Base-by-base conservation (phyloP, 2,329 filamentous ascomycete genomes). In the Fusarium avenaceum region DNA sequence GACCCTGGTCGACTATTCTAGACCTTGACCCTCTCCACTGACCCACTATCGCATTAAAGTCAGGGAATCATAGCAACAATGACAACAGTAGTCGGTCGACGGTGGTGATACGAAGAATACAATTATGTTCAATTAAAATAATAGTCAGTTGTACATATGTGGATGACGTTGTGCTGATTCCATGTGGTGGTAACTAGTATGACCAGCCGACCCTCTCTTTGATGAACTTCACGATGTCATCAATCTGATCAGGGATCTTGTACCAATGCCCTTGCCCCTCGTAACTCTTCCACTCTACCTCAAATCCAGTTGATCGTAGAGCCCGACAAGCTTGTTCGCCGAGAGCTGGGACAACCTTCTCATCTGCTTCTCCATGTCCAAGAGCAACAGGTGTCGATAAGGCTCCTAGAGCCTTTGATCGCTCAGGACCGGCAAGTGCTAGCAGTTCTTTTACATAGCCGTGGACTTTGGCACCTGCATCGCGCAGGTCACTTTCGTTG, bases 211-310 rank as follows among this genome's bases (percentile, higher is more conserved):
- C 40, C 5, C 38, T 54, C 2, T 20, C 1, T 17, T 3, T 40
- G 4, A 78, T 67, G 44, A 82, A 83, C 0, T 69, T 45, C 9
- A 79, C 66, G 48, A 84, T 79, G 70, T 85, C 81, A 65, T 85
- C 66, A n/a, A 74, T 71, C 39, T 72, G 80, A 44, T 85, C 80
- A 0, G 82, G 82, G 15, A 83, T 74, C 59, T 80, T 82, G 63
- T 84, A 83, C 81, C 84, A 85, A 61, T 85, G 83, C 1, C 82
- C 83, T 32, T 78, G 74, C 0, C 68, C 76, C 6, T 72, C 28
- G 70, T 85, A 86, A 0, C 63, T 35, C 53, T 78, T 39, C 52
- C 62, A 53, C 4, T 33, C 4, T 4, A 65, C 79, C 0, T 76
- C 22, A 53, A 78, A 79, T 2, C 76, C 79, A 33, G 77, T 59